A percentile compares a stretch with the other conserved stretches of the same genome.
Conservation (phyloP, 2,329 filamentous ascomycete species). For the Didymella pinodella region DNA sequence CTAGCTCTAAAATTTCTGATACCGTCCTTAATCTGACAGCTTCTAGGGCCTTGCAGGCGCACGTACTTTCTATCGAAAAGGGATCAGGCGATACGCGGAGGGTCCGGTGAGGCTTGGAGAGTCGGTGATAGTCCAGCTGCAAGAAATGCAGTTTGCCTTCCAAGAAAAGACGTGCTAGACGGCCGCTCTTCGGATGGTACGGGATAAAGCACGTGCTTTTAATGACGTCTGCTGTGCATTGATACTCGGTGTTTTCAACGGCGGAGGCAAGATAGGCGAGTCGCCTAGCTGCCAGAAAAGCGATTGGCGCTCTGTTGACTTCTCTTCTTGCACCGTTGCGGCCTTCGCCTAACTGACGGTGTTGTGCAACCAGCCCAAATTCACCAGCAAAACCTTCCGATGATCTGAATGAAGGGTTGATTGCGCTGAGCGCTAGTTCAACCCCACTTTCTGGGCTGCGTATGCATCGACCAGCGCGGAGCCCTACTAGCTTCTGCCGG, state of each 20-base stretch:
- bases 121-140: constrained; percentile 32
- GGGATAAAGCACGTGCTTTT: constrained; percentile 33
- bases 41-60: constrained; percentile 10
- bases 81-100: constrained; percentile 17
- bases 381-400: constrained; percentile 22
- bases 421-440: constrained; percentile 15
- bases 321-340: constrained; percentile 2
- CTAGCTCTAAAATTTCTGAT: constrained; percentile 21
- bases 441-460: constrained; percentile 22
- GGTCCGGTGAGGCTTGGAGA: constrained; percentile 25
- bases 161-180: constrained; percentile 39
- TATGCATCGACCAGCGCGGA: constrained; percentile 13
- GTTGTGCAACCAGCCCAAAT: constrained; percentile 14
- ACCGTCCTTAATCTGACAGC: constrained; percentile 18
- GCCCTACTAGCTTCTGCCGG: constrained; percentile 24
- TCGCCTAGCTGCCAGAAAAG: constrained; percentile 1
- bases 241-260: constrained; percentile 14
- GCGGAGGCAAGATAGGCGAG: constrained; percentile 15
- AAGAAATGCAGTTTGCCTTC: constrained; percentile 39
- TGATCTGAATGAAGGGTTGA: constrained; percentile 21
- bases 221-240: constrained; percentile 21
- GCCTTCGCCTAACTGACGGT: not conserved
- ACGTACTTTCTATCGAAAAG: constrained; percentile 14
- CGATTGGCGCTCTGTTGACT: constrained; percentile 5
- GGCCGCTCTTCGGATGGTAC: constrained; percentile 36